Conservation (phyloP, 345 rosid genomes). For the Erodium maritimum region DNA sequence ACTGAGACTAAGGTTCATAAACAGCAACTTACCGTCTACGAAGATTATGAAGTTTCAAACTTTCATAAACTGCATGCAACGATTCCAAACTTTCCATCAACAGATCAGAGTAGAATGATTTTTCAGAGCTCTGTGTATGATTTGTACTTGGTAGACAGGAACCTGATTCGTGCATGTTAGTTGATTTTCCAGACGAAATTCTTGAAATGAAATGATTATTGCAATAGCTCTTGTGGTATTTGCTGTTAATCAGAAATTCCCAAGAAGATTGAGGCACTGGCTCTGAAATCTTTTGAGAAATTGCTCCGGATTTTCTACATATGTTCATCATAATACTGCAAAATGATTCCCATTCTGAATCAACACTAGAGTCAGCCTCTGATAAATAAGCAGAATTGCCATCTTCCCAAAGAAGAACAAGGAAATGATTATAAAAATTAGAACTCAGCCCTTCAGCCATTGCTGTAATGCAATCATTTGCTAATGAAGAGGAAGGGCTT, state of each 20-base stretch:
- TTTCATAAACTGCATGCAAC: constrained; percentile 88
- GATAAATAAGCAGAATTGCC: constrained; percentile 27
- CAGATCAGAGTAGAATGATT: constrained; percentile 37
- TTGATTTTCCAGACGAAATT: constrained; percentile 20
- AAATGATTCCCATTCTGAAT: constrained; percentile 66
- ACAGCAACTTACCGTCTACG: constrained; percentile 52
- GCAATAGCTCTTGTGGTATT: constrained; percentile 62
- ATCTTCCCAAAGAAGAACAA: constrained; percentile 79
- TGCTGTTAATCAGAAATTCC: constrained; percentile 81
- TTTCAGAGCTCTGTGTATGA: constrained; percentile 22
- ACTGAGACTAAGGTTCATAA: neutral
- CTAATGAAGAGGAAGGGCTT: constrained; percentile 70
- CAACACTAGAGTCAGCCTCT: constrained; percentile 36
- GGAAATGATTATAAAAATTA: constrained; percentile 57
- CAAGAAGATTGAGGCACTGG: constrained; percentile 43
- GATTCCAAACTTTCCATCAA: constrained; percentile 55
- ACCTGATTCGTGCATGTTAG: constrained; percentile 20
- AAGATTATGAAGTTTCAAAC: constrained; percentile 80
- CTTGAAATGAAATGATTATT: constrained; percentile 26
- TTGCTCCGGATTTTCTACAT: constrained; percentile 35
- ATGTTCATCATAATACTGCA: constrained; percentile 49
- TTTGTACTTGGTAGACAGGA: constrained; percentile 22
- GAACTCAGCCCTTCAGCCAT: constrained; percentile 77
- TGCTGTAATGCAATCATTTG: constrained; percentile 73
- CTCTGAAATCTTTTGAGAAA: constrained; percentile 23